Base-by-base conservation (phyloP, 2,329 filamentous ascomycete species). In the Macrophomina phaseolina region DNA sequence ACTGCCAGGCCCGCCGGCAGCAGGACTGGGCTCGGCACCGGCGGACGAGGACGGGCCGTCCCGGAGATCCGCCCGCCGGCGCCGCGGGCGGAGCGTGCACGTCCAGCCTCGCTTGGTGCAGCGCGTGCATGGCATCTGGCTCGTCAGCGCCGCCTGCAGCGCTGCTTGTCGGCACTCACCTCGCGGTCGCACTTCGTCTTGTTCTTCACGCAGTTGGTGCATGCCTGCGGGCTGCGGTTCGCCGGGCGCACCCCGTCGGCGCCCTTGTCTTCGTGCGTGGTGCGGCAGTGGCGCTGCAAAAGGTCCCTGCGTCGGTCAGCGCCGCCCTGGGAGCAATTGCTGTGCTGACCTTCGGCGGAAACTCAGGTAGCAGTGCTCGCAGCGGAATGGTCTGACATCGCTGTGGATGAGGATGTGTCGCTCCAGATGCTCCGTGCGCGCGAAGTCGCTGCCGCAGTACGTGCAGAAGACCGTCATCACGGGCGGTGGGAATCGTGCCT, bases 381-480 rank as follows among this genome's bases (percentile, higher is more conserved):
- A 49, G 46, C 46, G n/a, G n/a, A 49, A 49, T 11, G 46, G 46
- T 9, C 46, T 49, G 1, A 23, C 16, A 49, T 49, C 46, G 18
- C 23, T 49, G 46, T 49, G 46, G 46, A 49, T 49, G 2, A 49
- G 46, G 3, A 49, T n/a, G 23, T 49, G 46, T 7, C 46, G 46
- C 23, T 49, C 46, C 3, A 49, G 46, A 49, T 49, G 46, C 46
- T 49, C 46, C 11, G 46, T 23, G 11, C 46, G n/a, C n/a, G 46
- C n/a, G 18, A 49, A 49, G 46, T 23, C 46, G 46, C 23, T 49
- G n/a, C 46, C 46, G 4, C 46, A 49, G 23, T 18, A 49, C n/a
- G 46, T 49, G n/a, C 46, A 49, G 46, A 18, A 49, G 46, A 49
- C 46, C n/a, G 46, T 49, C 46, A 49, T 49, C 38, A 40, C 38